A percentile compares a stretch with the other conserved stretches of the same genome.
These are phyloP conservation scores for Zygosaccharomyces sapae DNA, from an alignment of 1,139 yeast species.

Conservation along the genomic window DNA sequence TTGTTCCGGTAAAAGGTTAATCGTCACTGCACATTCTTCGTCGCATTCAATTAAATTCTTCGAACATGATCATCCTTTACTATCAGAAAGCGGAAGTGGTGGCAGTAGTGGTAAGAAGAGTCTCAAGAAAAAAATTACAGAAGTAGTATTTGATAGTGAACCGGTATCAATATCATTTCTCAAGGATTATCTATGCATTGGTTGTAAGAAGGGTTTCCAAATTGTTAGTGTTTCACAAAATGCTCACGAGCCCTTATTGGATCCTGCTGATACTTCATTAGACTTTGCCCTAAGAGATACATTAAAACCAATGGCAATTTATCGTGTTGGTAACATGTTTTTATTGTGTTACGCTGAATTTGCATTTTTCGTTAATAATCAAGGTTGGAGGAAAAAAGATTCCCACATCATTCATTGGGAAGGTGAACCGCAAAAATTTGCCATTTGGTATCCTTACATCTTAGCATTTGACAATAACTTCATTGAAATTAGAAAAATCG, in stretches of 20 bases:
- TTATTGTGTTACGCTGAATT: constrained; percentile 85
- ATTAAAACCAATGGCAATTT: constrained; percentile 86
- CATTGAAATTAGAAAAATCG: constrained; percentile 89
- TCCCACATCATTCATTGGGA: constrained; percentile 97
- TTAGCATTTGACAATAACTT: constrained; percentile 86
- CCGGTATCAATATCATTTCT: constrained; percentile 89
- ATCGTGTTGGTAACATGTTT: constrained; percentile 83
- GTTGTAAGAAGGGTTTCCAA: constrained; percentile 95
- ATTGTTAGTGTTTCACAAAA: constrained; percentile 60
- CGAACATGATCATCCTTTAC: constrained; percentile 49
- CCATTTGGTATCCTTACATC: constrained; percentile 88
- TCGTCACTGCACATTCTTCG: constrained; percentile 80
- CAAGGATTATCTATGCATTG: constrained; percentile 91
- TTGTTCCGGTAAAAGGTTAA: constrained; percentile 81
- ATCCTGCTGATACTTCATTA: constrained; percentile 93
- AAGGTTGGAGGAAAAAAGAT: constrained; percentile 94
- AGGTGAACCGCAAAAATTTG: constrained; percentile 88
- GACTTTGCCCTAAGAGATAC: constrained; percentile 81
- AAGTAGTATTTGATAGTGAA: constrained; percentile 77
- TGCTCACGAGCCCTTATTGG: constrained; percentile 72
- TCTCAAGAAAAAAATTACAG: constrained; percentile 64
- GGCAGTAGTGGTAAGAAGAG: constrained; percentile 52
- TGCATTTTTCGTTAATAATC: constrained; percentile 87
- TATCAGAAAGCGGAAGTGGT: constrained; percentile 35
- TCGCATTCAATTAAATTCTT: constrained; percentile 77